Percentiles rank a stretch among this genome's conserved stretches.
Conservation (phyloP, 2,329 filamentous ascomycete species). For the Ceratocystis diversiconidia region DNA sequence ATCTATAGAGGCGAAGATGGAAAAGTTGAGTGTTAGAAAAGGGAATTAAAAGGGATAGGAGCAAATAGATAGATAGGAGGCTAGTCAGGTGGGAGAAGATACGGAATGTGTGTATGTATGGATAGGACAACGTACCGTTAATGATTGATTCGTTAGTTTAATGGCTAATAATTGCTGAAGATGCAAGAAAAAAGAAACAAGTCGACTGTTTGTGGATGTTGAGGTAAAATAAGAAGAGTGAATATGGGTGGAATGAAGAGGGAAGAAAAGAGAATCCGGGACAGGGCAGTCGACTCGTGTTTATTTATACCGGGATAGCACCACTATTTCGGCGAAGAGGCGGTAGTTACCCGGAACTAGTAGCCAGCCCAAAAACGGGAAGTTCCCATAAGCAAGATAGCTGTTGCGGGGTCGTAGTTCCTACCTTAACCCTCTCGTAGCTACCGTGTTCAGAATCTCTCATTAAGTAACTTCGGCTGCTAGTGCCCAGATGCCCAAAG, state of each 20-base stretch:
- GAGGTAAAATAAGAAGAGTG: not conserved
- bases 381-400: not conserved
- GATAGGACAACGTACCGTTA: not conserved
- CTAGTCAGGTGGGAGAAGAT: not conserved
- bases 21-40: not conserved
- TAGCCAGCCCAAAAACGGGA: not conserved
- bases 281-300: not conserved
- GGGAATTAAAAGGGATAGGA: not conserved
- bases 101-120: too few relatives aligned
- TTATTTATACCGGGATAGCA: conserved; percentile 3
- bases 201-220: not conserved
- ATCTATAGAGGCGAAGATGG: not conserved
- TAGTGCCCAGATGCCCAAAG: not conserved
- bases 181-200: not conserved
- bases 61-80: not conserved
- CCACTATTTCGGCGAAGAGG: not conserved
- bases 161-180: not conserved
- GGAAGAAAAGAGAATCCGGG: not conserved
- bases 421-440: not conserved
- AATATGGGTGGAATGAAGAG: not conserved
- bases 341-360: not conserved
- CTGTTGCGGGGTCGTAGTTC: not conserved
- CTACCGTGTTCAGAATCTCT: not conserved
- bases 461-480: not conserved
- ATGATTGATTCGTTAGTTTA: not conserved